Percentiles rank a stretch among this genome's conserved stretches.
phyloP scores from a whole-genome alignment of 2,329 filamentous ascomycete genomes.

The Colletotrichum sp. region DNA sequence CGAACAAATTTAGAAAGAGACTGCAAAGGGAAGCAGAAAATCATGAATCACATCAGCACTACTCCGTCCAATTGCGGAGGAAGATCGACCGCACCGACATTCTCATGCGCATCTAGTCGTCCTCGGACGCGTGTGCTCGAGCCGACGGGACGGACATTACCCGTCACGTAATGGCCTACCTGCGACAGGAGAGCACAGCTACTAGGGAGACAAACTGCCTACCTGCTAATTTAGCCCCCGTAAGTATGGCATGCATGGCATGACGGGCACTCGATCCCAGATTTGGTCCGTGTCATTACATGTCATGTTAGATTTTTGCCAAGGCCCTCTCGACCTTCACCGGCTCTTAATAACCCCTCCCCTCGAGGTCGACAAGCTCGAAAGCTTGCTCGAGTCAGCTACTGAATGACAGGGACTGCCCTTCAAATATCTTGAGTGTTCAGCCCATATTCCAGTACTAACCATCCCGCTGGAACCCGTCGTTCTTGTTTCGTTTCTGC shows the following conservation, averaged over 20 bases:
- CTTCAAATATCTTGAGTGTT: neutral
- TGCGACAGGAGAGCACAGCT: neutral
- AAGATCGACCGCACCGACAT: neutral
- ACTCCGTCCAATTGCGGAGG: neutral
- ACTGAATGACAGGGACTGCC: neutral
- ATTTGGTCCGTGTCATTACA: slow-evolving; percentile 1
- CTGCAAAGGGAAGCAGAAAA: neutral
- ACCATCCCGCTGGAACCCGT: neutral
- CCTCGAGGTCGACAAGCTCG: neutral
- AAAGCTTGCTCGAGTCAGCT: slow-evolving; percentile 3
- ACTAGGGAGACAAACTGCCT: neutral
- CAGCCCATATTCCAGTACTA: neutral
- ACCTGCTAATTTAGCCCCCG: neutral
- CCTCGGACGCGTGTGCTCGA: neutral
- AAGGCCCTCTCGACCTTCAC: neutral
- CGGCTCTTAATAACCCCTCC: neutral
- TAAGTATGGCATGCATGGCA: neutral
- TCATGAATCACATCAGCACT: neutral
- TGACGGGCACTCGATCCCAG: neutral
- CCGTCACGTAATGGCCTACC: neutral
- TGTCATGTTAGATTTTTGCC: neutral
- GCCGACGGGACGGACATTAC: neutral
- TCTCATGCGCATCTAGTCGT: neutral
- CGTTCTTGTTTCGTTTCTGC: neutral
- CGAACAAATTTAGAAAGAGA: neutral